Percentiles rank a stretch among this genome's conserved stretches.
Evolutionary conservation across 768 basidiomycete species (phyloP).

Genomic region (Macrolepiota dolichaula): DNA sequence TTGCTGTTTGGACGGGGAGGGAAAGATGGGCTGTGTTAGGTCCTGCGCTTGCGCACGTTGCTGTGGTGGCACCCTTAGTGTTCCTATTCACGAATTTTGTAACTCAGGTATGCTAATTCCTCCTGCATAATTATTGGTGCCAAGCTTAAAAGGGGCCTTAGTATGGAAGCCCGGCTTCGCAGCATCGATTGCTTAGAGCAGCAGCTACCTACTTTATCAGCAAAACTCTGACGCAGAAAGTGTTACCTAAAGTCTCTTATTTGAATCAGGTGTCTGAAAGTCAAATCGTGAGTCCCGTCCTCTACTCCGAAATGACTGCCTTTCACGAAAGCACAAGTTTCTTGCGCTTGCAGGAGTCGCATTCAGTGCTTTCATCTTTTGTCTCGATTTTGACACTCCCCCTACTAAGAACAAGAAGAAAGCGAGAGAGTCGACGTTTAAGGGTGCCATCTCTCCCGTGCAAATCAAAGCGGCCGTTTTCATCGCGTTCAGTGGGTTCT

Average conservation of each 20-base stretch:
- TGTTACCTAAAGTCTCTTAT: constrained; percentile 26
- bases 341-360: constrained; percentile 28
- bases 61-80: constrained; percentile 54
- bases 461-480: constrained; percentile 25
- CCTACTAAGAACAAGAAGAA: constrained; percentile 16
- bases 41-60: constrained; percentile 53
- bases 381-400: constrained; percentile 4
- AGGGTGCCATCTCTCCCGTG: constrained; percentile 10
- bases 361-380: constrained; percentile 7
- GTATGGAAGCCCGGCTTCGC: neutral
- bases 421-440: constrained; percentile 15
- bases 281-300: constrained; percentile 30
- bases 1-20: constrained; percentile 56
- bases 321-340: constrained; percentile 27
- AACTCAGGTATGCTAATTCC: constrained; percentile 15
- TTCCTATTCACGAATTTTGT: constrained; percentile 48
- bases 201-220: constrained; percentile 24
- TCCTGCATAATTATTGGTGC: neutral
- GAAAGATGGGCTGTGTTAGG: constrained; percentile 50
- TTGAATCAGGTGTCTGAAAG: constrained; percentile 32
- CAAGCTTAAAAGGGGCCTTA: constrained; percentile 2
- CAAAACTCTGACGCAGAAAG: constrained; percentile 21
- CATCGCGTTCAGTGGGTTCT: constrained; percentile 28
- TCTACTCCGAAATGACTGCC: constrained; percentile 4
- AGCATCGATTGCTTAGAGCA: constrained; percentile 21